phyloP scores from a whole-genome alignment of 2,329 filamentous ascomycete species.

The Ophiostoma ips region DNA sequence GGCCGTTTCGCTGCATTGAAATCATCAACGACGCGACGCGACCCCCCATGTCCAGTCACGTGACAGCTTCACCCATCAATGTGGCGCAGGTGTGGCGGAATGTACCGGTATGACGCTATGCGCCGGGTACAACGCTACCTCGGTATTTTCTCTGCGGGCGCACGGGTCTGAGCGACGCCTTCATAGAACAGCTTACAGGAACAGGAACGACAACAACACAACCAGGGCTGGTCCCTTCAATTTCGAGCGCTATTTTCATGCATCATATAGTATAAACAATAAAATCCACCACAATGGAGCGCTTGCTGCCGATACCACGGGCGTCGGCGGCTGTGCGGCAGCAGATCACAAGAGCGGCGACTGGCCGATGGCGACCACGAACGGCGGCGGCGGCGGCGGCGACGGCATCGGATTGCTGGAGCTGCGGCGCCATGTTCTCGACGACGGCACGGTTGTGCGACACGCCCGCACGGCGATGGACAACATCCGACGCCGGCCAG shows the following conservation, averaged over 20 bases:
- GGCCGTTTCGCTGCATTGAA: background rate
- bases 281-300: slow-evolving; percentile 4
- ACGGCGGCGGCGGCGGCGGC: background rate
- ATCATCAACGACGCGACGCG: background rate
- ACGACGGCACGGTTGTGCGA: background rate
- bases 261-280: background rate
- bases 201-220: background rate
- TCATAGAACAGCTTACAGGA: too few relatives aligned
- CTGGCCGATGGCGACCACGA: background rate
- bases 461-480: slow-evolving; percentile 23
- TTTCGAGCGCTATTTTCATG: background rate
- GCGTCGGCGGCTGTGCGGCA: slow-evolving; percentile 16
- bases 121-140: too few relatives aligned
- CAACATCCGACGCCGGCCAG: slow-evolving; percentile 19
- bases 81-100: too few relatives aligned
- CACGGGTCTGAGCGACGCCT: too few relatives aligned
- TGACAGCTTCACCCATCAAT: too few relatives aligned
- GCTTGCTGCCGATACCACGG: slow-evolving; percentile 20
- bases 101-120: too few relatives aligned
- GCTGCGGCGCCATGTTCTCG: background rate
- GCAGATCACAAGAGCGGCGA: background rate
- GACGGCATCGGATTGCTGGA: too few relatives aligned
- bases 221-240: background rate
- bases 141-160: too few relatives aligned
- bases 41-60: background rate